These are phyloP conservation scores for Naganishia kalamii DNA, from an alignment of 768 basidiomycete species.

Conservation along the genomic window DNA sequence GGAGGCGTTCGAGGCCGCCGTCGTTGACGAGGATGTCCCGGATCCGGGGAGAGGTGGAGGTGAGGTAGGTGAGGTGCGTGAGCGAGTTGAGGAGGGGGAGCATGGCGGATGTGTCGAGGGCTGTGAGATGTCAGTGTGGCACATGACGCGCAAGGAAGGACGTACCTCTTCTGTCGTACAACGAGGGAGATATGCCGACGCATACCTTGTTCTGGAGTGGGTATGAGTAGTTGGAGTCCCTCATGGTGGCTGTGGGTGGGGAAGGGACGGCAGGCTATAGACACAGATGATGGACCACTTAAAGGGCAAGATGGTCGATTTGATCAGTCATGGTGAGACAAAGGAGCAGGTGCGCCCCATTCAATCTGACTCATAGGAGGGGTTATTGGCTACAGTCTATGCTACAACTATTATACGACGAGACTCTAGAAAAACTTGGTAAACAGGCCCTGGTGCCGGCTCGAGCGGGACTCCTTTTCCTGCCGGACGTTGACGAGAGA, in stretches of 20 bases:
- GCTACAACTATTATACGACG: no score
- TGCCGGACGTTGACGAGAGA: conserved; percentile 79
- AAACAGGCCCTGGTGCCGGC: conserved; percentile 37
- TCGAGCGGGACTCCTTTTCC: conserved; percentile 61
- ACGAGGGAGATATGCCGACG: conserved; percentile 85
- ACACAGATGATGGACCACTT: no score
- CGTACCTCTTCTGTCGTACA: conserved; percentile 89
- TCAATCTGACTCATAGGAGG: no score
- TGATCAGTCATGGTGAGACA: no score
- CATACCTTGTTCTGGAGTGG: conserved; percentile 90
- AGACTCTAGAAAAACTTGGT: conserved; percentile 41
- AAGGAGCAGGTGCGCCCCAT: no score
- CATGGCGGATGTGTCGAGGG: conserved; percentile 48
- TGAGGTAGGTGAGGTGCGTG: conserved; percentile 90
- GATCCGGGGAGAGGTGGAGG: conserved; percentile 92
- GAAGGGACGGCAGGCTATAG: no score
- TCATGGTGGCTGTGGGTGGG: conserved; percentile 57
- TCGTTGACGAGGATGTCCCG: conserved; percentile 98
- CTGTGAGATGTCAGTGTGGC: conserved; percentile 24
- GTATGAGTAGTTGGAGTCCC: conserved; percentile 91
- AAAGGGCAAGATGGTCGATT: no score
- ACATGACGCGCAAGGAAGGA: conserved; percentile 16
- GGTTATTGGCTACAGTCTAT: no score
- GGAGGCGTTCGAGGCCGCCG: conserved; percentile 90
- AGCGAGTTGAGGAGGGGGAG: conserved; percentile 77